Conservation (phyloP, 2,329 filamentous ascomycete genomes). For the Hyphodiscus sp. region DNA sequence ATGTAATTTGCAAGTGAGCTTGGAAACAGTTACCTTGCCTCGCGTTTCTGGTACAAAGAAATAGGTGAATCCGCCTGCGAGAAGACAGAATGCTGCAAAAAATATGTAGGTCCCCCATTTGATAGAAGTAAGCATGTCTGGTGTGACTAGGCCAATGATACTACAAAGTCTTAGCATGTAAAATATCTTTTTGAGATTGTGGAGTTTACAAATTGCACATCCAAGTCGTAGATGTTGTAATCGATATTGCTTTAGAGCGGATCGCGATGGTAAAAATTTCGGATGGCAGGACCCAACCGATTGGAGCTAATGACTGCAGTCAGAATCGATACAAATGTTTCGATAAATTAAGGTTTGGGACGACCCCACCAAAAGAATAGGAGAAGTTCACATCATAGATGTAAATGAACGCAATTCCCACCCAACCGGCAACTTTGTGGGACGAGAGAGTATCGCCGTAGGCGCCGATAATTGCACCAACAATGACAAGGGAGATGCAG, state of each 20-base stretch:
- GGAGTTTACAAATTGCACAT: constrained; percentile 45
- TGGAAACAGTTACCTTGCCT: constrained; percentile 29
- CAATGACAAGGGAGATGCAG: constrained; percentile 50
- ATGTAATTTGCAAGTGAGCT: neutral
- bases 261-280: constrained; percentile 54
- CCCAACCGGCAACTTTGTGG: constrained; percentile 50
- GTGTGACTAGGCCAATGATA: constrained; percentile 45
- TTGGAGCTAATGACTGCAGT: constrained; percentile 32
- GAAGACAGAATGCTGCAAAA: constrained; percentile 47
- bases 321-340: constrained; percentile 24
- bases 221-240: constrained; percentile 52
- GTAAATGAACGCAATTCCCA: constrained; percentile 51
- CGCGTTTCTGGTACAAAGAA: constrained; percentile 54
- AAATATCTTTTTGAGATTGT: neutral
- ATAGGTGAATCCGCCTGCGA: constrained; percentile 43
- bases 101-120: constrained; percentile 52
- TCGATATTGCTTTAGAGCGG: constrained; percentile 54
- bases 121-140: constrained; percentile 47
- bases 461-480: constrained; percentile 45
- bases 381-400: constrained; percentile 43
- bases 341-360: neutral
- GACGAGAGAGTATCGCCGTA: constrained; percentile 39
- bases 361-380: constrained; percentile 13
- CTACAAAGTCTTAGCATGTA: neutral
- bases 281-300: constrained; percentile 49